Evolutionary conservation across 768 basidiomycete species (phyloP).

Genomic region (Xerocomellus amylosporus): DNA sequence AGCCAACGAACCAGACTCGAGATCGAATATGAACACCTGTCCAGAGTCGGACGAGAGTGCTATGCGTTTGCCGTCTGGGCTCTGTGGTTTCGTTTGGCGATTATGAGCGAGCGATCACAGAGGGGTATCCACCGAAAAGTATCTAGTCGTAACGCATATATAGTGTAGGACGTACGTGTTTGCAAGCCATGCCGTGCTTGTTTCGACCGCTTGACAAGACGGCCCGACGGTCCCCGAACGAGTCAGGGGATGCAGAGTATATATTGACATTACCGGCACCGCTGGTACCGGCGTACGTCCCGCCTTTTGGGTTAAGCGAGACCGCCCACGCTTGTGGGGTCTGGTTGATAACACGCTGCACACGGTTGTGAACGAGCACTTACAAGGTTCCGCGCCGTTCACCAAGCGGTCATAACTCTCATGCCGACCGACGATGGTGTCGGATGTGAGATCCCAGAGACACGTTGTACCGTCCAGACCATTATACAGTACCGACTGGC

Average conservation of each 20-base stretch:
- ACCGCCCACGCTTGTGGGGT: conserved; percentile 69
- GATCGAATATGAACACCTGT: conserved; percentile 84
- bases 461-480: conserved; percentile 81
- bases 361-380: conserved; percentile 27
- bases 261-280: conserved; percentile 68
- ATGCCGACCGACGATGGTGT: conserved; percentile 57
- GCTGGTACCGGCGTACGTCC: conserved; percentile 72
- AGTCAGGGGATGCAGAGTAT: conserved; percentile 63
- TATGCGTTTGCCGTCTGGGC: conserved; percentile 80
- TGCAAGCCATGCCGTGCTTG: conserved; percentile 76
- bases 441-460: conserved; percentile 68
- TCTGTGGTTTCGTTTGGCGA: conserved; percentile 44
- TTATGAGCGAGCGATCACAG: neutral
- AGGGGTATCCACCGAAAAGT: neutral
- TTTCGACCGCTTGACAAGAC: conserved; percentile 62
- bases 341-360: neutral
- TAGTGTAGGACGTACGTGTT: conserved; percentile 49
- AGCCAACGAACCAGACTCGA: conserved; percentile 61
- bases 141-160: neutral
- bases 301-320: conserved; percentile 72
- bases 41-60: conserved; percentile 84
- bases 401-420: conserved; percentile 70
- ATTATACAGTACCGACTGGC: conserved; percentile 68
- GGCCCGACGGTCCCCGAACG: conserved; percentile 63
- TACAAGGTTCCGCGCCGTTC: conserved; percentile 65